A percentile compares a stretch with the other conserved stretches of the same genome.
These are phyloP conservation scores for Aspergillus viridinutans DNA, from an alignment of 2,329 filamentous ascomycete species.

Conservation along the genomic window DNA sequence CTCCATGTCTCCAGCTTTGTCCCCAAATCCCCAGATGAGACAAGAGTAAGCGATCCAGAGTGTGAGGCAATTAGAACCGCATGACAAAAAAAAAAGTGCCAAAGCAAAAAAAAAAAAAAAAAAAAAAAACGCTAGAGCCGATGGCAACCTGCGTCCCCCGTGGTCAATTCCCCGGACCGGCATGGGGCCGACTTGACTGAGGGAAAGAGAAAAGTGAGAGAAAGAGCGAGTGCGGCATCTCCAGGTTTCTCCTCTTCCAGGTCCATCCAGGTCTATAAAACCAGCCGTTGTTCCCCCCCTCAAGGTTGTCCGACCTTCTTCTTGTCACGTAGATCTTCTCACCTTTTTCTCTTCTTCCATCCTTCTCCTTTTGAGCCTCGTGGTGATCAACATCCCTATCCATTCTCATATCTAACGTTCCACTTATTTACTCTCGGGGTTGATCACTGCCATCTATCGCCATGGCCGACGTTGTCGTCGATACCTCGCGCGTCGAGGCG, in stretches of 20 bases:
- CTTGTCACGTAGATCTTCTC: neutral
- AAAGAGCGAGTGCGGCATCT: neutral
- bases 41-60: neutral
- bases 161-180: neutral
- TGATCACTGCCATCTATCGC: constrained; percentile 2
- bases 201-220: neutral
- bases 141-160: neutral
- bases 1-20: neutral
- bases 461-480: constrained; percentile 38
- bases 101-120: neutral
- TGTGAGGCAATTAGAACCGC: neutral
- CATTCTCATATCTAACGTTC: neutral
- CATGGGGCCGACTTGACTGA: neutral
- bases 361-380: neutral
- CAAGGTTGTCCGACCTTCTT: neutral
- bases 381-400: neutral
- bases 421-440: neutral
- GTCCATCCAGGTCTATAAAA: neutral
- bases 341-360: neutral
- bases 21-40: neutral
- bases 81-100: neutral
- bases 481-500: constrained; percentile 54
- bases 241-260: neutral
- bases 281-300: neutral
- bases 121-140: neutral